These are phyloP conservation scores for Kwoniella pini DNA, from an alignment of 768 basidiomycete species.

Conservation along the genomic window DNA sequence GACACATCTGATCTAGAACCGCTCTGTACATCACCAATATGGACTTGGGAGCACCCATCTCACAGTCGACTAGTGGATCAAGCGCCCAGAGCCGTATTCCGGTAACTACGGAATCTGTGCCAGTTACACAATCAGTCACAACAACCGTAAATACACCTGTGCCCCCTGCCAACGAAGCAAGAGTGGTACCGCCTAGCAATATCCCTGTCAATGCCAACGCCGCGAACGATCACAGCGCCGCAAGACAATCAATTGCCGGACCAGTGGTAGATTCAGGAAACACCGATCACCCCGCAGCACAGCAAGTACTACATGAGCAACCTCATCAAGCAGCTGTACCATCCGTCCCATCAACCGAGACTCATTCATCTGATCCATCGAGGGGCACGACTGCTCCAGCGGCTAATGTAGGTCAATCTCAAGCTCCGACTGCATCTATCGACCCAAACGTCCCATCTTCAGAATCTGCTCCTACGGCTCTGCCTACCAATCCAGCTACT, in stretches of 20 bases:
- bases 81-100: no score
- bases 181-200: neutral
- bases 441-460: constrained; percentile 39
- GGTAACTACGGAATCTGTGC: neutral
- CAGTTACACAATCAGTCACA: neutral
- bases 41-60: constrained; percentile 4
- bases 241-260: neutral
- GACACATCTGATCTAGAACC: no score
- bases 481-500: constrained; percentile 51
- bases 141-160: neutral
- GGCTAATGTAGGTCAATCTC: constrained; percentile 22
- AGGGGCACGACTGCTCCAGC: constrained; percentile 12
- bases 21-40: neutral
- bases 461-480: constrained; percentile 42
- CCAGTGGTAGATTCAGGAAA: constrained; percentile 9
- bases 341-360: constrained; percentile 12
- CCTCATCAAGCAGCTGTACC: constrained; percentile 18
- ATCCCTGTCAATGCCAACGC: neutral
- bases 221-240: neutral
- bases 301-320: constrained; percentile 7
- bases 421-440: constrained; percentile 37
- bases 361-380: constrained; percentile 3
- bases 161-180: neutral
- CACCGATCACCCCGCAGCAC: constrained; percentile 10
- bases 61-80: neutral